phyloP scores from a whole-genome alignment of 2,329 filamentous ascomycete genomes.

The Reticulascus tulasneorum region DNA sequence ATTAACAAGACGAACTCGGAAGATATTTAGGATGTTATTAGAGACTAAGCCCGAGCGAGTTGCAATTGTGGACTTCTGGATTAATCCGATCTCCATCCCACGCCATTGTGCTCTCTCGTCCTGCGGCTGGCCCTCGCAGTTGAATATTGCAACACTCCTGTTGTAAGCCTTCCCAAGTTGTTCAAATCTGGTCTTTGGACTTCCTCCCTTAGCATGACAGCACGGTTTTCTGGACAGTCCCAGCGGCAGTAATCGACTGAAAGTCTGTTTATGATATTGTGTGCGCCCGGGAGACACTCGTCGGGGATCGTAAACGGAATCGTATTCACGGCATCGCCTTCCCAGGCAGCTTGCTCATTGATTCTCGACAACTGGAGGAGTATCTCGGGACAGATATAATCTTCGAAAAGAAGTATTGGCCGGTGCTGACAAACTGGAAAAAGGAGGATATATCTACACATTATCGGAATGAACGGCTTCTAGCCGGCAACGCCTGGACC shows the following conservation, averaged over 20 bases:
- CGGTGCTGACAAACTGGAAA: conserved; percentile 23
- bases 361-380: conserved; percentile 23
- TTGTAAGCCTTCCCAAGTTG: too few species aligned
- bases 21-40: too few species aligned
- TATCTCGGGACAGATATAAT: conserved; percentile 18
- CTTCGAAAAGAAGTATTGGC: conserved; percentile 18
- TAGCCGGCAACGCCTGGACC: too few species aligned
- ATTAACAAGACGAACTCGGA: too few species aligned
- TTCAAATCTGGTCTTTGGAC: too few species aligned
- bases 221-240: not conserved
- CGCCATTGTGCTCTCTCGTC: too few species aligned
- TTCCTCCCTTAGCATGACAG: too few species aligned
- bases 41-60: too few species aligned
- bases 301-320: conserved; percentile 21
- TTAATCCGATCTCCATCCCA: too few species aligned
- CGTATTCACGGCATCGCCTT: conserved; percentile 11
- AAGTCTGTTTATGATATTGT: conserved; percentile 14
- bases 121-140: too few species aligned
- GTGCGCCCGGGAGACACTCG: conserved; percentile 19
- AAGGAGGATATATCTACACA: conserved; percentile 25
- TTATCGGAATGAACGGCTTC: conserved; percentile 11
- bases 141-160: too few species aligned
- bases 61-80: too few species aligned
- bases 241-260: not conserved
- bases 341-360: conserved; percentile 22